Evolutionary conservation across 148 eudicot genomes (phyloP), one percentile per base, ranked within the genome.

Genomic region (Diospyros kaki): DNA sequence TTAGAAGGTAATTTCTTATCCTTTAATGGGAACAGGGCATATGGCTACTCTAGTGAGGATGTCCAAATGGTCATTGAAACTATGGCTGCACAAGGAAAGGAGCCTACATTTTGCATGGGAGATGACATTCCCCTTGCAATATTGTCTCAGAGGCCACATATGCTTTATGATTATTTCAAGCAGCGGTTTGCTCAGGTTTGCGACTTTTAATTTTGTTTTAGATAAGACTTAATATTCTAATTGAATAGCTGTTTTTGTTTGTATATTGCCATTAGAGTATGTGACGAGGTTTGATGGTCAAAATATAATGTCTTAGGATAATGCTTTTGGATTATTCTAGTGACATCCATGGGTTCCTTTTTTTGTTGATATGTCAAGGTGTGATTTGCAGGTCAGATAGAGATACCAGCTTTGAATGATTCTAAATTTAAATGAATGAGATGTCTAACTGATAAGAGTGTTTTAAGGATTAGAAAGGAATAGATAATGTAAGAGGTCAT

Each of bases 21-120:
- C 48, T 77, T 77, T 72, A 28, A 54, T 80, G 18, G 58, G 66
- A 76, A 68, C 84, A 95, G 99, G 93, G 99, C 99, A 67, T 91
- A 79, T 81, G 99, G 99, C 58, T 95, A 92, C 89, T 95, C 99
- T n/a, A 95, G 97, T 86, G 99, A 95, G 80, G 99, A 95, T 83
- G 99, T 95, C 77, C 99, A 95, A 86, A 95, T 95, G 99, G 97
- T 95, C 67, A 95, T 95, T 73, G 99, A 95, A 84, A 82, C 87
- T 68, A 95, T 95, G 99, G 96, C 99, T 80, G 28, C 97, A 58
- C 97, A 95, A 85, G 99, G 97, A 60, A 95, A 95, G 90, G 98
- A 94, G 80, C 97, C 97, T 61, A 94, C 98, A 14, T 94, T 94
- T 74, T 94, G 98, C 89, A 94, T 94, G 98, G 98, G 98, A 44